Conservation (phyloP, 371 early-diverging fungal species). For the Funneliformis caledonium region DNA sequence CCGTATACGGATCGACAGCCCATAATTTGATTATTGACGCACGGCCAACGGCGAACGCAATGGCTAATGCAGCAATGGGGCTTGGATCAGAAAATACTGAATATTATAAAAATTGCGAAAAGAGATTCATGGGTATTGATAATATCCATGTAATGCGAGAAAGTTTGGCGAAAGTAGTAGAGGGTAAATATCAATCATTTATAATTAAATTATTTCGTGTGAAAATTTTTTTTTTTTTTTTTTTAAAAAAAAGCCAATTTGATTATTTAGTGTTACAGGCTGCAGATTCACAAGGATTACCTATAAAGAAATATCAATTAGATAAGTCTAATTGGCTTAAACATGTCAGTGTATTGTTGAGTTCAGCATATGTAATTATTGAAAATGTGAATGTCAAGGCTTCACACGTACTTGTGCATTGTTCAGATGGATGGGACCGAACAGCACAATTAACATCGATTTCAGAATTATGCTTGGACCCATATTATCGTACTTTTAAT, state of each 20-base stretch:
- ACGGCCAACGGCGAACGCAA: slow-evolving; percentile 91
- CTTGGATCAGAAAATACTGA: slow-evolving; percentile 95
- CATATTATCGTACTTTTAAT: slow-evolving; percentile 89
- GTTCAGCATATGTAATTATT: slow-evolving; percentile 83
- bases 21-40: slow-evolving; percentile 92
- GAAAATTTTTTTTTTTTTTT: not conserved
- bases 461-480: slow-evolving; percentile 91
- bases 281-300: slow-evolving; percentile 54
- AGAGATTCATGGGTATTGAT: slow-evolving; percentile 89
- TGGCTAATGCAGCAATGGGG: slow-evolving; percentile 92
- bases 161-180: slow-evolving; percentile 79
- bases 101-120: slow-evolving; percentile 86
- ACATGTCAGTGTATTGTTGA: slow-evolving; percentile 82
- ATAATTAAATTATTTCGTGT: not conserved
- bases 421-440: slow-evolving; percentile 99
- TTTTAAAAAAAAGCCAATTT: not conserved
- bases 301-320: slow-evolving; percentile 57
- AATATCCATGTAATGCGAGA: slow-evolving; percentile 98
- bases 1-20: slow-evolving; percentile 55
- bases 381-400: slow-evolving; percentile 74
- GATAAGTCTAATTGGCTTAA: slow-evolving; percentile 86
- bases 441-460: slow-evolving; percentile 93
- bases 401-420: slow-evolving; percentile 93
- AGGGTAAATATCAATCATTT: slow-evolving; percentile 59
- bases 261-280: slow-evolving; percentile 57